Evolutionary conservation across 768 basidiomycete genomes (phyloP).

Genomic region (Collybia mongolica): DNA sequence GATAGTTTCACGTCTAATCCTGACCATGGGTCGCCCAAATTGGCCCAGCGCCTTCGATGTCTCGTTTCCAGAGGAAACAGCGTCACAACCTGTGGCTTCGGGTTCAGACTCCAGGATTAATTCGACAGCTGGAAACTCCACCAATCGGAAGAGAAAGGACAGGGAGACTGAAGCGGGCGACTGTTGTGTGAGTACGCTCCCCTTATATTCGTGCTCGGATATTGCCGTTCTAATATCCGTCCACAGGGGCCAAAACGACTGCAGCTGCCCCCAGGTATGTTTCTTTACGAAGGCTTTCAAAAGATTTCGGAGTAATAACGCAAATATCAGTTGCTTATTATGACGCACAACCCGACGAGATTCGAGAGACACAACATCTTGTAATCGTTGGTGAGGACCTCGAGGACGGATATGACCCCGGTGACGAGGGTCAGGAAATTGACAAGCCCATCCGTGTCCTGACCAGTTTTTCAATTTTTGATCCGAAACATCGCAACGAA

Average conservation of each 20-base stretch:
- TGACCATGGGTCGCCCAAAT: slow-evolving; percentile 29
- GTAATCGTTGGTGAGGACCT: slow-evolving; percentile 41
- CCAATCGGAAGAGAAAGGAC: slow-evolving; percentile 20
- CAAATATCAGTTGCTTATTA: slow-evolving; percentile 38
- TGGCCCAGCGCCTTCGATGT: slow-evolving; percentile 57
- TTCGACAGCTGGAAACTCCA: not conserved
- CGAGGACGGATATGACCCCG: not conserved
- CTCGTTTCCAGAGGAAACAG: slow-evolving; percentile 45
- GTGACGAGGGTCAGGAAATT: slow-evolving; percentile 20
- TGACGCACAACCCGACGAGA: slow-evolving; percentile 24
- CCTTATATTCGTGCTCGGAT: not conserved
- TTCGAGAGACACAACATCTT: slow-evolving; percentile 32
- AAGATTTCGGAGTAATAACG: not conserved
- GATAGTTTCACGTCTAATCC: too few relatives aligned
- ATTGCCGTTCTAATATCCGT: not conserved
- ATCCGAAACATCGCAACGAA: slow-evolving; percentile 42
- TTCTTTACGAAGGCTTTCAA: not conserved
- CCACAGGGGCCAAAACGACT: slow-evolving; percentile 24
- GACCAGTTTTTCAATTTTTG: slow-evolving; percentile 60
- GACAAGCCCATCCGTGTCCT: slow-evolving; percentile 59
- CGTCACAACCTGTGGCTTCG: not conserved
- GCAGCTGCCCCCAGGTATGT: slow-evolving; percentile 18
- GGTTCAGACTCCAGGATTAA: not conserved
- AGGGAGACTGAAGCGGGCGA: slow-evolving; percentile 10
- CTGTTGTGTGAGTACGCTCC: slow-evolving; percentile 15